A percentile compares a stretch with the other conserved stretches of the same genome.
Evolutionary conservation across 2,329 filamentous ascomycete species (phyloP).

Genomic region (Trichophyton simii): DNA sequence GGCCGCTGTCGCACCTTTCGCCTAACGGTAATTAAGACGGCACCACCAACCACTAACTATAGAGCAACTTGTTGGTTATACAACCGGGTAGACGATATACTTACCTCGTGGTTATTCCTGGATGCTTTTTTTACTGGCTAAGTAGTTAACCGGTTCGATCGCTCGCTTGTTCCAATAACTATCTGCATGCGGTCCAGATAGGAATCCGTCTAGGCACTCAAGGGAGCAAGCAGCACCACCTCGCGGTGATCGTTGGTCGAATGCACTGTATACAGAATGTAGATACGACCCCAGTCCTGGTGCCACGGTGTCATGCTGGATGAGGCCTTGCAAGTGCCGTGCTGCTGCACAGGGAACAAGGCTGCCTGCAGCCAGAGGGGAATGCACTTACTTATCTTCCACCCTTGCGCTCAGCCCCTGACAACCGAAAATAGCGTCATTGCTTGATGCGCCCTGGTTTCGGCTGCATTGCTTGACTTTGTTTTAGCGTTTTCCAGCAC

Average conservation of each 20-base stretch:
- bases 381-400: neutral
- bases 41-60: no score
- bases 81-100: no score
- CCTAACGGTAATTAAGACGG: neutral
- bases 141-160: no score
- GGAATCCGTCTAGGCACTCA: no score
- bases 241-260: neutral
- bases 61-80: no score
- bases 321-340: neutral
- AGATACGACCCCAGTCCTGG: neutral
- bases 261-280: neutral
- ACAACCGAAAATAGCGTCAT: neutral
- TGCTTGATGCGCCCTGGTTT: neutral
- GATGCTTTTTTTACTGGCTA: no score
- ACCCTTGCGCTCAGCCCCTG: neutral
- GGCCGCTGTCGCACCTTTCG: neutral
- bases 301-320: neutral
- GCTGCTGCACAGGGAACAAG: no score
- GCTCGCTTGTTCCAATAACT: no score
- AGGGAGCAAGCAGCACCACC: no score
- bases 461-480: neutral
- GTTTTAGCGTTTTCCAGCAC: neutral
- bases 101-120: no score
- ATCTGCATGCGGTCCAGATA: no score
- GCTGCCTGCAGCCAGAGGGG: no score